These are phyloP conservation scores for Singerocomus rubriflavus DNA, from an alignment of 1,284 basidiomycete species.

Conservation along the genomic window DNA sequence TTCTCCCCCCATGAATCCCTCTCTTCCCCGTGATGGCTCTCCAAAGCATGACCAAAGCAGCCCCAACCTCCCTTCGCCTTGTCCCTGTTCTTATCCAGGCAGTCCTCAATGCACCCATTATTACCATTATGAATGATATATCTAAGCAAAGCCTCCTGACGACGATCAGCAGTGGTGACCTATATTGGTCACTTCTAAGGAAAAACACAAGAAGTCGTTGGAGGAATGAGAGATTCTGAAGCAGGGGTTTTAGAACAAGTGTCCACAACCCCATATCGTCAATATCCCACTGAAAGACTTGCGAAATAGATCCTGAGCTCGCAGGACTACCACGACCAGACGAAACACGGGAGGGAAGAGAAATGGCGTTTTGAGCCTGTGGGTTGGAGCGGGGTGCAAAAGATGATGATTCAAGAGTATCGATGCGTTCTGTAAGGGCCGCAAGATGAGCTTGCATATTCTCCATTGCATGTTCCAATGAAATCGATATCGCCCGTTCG, in stretches of 20 bases:
- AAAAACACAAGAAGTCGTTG: conserved; percentile 54
- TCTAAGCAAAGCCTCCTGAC: conserved; percentile 71
- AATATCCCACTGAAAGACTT: conserved; percentile 52
- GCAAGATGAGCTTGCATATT: conserved; percentile 86
- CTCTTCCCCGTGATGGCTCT: conserved; percentile 63
- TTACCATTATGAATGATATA: conserved; percentile 62
- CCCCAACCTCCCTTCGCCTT: conserved; percentile 61
- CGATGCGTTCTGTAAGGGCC: conserved; percentile 85
- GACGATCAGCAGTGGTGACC: conserved; percentile 62
- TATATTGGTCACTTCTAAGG: conserved; percentile 46
- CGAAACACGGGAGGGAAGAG: conserved; percentile 35
- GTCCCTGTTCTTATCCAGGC: conserved; percentile 69
- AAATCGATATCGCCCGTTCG: conserved; percentile 36
- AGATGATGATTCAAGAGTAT: conserved; percentile 65
- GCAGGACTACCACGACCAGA: conserved; percentile 43
- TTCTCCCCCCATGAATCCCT: conserved; percentile 50
- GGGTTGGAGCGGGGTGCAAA: conserved; percentile 37
- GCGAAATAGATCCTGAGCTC: conserved; percentile 28
- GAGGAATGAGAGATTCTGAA: conserved; percentile 45
- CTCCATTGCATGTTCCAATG: conserved; percentile 73
- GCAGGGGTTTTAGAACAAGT: conserved; percentile 60
- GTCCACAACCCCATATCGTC: conserved; percentile 81
- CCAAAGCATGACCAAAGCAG: conserved; percentile 65
- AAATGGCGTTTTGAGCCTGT: conserved; percentile 37
- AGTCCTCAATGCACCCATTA: conserved; percentile 50